phyloP scores from a whole-genome alignment of 768 basidiomycete genomes.

The Pholiota molesta region DNA sequence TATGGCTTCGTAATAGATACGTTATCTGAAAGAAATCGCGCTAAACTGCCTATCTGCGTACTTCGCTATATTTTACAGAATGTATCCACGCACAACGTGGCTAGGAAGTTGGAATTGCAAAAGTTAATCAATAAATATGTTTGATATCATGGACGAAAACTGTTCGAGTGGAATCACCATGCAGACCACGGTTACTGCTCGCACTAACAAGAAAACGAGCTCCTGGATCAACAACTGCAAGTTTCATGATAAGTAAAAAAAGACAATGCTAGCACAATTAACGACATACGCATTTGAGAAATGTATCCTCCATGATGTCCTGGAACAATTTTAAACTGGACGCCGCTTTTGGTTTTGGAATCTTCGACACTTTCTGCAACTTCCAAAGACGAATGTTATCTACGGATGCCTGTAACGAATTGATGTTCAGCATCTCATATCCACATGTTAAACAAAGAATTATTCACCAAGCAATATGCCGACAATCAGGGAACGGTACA shows the following conservation, averaged over 20 bases:
- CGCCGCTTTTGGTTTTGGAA: conserved; percentile 65
- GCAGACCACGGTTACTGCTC: conserved; percentile 93
- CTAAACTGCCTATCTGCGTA: background rate
- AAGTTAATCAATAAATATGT: conserved; percentile 32
- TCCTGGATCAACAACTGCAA: conserved; percentile 83
- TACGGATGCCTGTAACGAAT: conserved; percentile 69
- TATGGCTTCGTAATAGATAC: conserved; percentile 9
- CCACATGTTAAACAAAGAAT: conserved; percentile 12
- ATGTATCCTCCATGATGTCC: conserved; percentile 96
- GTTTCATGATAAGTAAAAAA: conserved; percentile 16
- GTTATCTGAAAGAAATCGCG: background rate
- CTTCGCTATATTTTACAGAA: background rate
- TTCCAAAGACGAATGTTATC: conserved; percentile 97
- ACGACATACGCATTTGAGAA: conserved; percentile 84
- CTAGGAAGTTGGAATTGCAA: background rate
- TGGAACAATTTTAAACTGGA: conserved; percentile 92
- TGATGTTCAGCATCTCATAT: background rate
- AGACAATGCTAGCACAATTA: background rate
- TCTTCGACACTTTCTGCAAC: conserved; percentile 81
- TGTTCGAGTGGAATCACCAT: conserved; percentile 87
- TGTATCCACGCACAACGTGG: background rate
- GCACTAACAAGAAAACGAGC: conserved; percentile 87
- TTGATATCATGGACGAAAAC: conserved; percentile 93
- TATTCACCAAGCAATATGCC: conserved; percentile 86
- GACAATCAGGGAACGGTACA: conserved; percentile 88